phyloP scores from a whole-genome alignment of 306 rosid genomes.

The Albizia julibrissin region DNA sequence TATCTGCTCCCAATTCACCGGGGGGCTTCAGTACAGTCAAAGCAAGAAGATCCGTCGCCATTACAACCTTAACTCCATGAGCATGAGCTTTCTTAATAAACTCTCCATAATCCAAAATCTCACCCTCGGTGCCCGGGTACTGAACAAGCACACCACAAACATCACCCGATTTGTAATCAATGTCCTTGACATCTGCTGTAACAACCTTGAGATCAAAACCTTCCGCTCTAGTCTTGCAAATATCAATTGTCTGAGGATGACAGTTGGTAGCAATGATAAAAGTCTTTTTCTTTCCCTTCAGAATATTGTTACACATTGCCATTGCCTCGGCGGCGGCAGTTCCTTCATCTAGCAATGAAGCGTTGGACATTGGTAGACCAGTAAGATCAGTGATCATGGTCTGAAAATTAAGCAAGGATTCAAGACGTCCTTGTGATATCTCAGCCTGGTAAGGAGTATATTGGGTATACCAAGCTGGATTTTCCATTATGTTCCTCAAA shows the following conservation, averaged over 20 bases:
- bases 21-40: slow-evolving; percentile 92
- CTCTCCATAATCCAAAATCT: slow-evolving; percentile 91
- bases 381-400: slow-evolving; percentile 90
- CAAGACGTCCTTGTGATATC: slow-evolving; percentile 97
- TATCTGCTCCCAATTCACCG: slow-evolving; percentile 94
- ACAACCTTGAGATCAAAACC: slow-evolving; percentile 89
- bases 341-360: slow-evolving; percentile 97
- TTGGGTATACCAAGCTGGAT: slow-evolving; percentile 99
- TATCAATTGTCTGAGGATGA: slow-evolving; percentile 92
- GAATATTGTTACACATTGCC: slow-evolving; percentile 95
- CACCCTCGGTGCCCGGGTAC: slow-evolving; percentile 99
- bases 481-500: slow-evolving; percentile 95
- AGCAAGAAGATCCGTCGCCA: slow-evolving; percentile 93
- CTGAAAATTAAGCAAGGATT: slow-evolving; percentile 85
- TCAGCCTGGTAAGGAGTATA: slow-evolving; percentile 99
- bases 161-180: slow-evolving; percentile 84
- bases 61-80: slow-evolving; percentile 93
- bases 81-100: slow-evolving; percentile 93
- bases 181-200: slow-evolving; percentile 62
- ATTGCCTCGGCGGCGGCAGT: slow-evolving; percentile 99
- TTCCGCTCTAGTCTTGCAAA: slow-evolving; percentile 86
- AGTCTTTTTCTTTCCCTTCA: slow-evolving; percentile 90
- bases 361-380: slow-evolving; percentile 97
- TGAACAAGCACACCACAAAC: slow-evolving; percentile 98
- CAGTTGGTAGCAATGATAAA: slow-evolving; percentile 81